These are phyloP conservation scores for Termitomyces sp. DNA, from an alignment of 768 basidiomycete species.

Conservation along the genomic window DNA sequence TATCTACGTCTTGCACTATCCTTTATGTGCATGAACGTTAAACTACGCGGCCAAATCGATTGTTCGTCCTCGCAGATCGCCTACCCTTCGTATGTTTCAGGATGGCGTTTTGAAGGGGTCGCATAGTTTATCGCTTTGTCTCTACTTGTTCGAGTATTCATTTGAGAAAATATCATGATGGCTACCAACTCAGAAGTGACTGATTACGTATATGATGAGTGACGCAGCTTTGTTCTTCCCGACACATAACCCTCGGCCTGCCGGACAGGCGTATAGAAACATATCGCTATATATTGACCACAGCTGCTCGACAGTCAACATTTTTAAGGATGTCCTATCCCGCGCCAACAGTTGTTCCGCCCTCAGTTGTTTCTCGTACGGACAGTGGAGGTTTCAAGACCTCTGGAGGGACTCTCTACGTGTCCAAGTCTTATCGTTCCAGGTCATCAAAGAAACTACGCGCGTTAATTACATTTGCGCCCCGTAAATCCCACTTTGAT, in stretches of 20 bases:
- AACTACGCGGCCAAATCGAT: conserved; percentile 58
- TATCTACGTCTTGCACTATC: conserved; percentile 57
- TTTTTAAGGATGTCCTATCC: background rate
- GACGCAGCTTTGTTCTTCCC: background rate
- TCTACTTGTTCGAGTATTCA: background rate
- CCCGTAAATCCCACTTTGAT: conserved; percentile 83
- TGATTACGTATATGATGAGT: background rate
- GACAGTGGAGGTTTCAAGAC: conserved; percentile 43
- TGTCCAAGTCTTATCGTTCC: conserved; percentile 73
- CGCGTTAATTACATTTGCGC: conserved; percentile 80
- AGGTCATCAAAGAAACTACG: conserved; percentile 70
- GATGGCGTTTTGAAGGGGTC: conserved; percentile 45
- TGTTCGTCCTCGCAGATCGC: conserved; percentile 49
- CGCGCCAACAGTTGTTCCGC: background rate
- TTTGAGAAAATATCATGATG: background rate
- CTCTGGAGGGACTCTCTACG: conserved; percentile 60
- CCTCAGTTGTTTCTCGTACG: background rate
- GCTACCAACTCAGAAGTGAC: background rate
- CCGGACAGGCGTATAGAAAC: background rate
- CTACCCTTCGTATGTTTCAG: conserved; percentile 32
- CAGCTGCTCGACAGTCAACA: background rate
- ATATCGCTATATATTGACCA: background rate
- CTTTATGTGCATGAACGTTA: conserved; percentile 53
- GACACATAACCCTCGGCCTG: background rate
- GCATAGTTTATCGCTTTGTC: conserved; percentile 20